A percentile compares a stretch with the other conserved stretches of the same genome.
Evolutionary conservation across 2,329 filamentous ascomycete genomes (phyloP).

Genomic region (Beauveria australis): DNA sequence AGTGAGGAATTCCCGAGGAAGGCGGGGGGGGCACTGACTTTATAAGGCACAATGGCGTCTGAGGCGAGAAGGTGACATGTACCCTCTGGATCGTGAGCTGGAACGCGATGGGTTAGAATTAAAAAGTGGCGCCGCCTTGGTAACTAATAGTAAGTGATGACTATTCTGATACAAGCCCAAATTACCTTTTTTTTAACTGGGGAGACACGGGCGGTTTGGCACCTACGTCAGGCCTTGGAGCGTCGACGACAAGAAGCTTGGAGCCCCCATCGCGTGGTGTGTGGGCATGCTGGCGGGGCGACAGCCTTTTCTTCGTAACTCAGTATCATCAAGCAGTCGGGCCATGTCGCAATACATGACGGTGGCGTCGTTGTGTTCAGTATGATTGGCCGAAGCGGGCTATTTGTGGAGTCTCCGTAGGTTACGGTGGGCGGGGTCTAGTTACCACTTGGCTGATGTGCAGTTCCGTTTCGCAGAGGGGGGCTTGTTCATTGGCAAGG

Average conservation of each 20-base stretch:
- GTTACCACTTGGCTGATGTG: slow-evolving; percentile 6
- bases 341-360: slow-evolving; percentile 7
- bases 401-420: background rate
- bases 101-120: background rate
- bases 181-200: background rate
- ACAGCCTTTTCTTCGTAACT: too few species aligned
- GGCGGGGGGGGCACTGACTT: slow-evolving; percentile 4
- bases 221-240: background rate
- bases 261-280: too few species aligned
- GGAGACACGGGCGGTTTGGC: background rate
- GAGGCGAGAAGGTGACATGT: background rate
- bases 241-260: too few species aligned
- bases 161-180: background rate
- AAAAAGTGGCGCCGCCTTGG: background rate
- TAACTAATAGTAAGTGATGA: too few species aligned
- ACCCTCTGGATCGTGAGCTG: background rate
- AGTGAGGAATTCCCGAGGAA: background rate
- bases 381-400: background rate
- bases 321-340: background rate
- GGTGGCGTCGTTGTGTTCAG: slow-evolving; percentile 1
- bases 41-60: slow-evolving; percentile 1
- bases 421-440: slow-evolving; percentile 2
- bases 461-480: slow-evolving; percentile 1
- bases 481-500: too few species aligned
- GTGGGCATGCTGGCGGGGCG: background rate